Base-by-base conservation (phyloP, 2,329 filamentous ascomycete species). In the Sclerotiophoma versabilis region DNA sequence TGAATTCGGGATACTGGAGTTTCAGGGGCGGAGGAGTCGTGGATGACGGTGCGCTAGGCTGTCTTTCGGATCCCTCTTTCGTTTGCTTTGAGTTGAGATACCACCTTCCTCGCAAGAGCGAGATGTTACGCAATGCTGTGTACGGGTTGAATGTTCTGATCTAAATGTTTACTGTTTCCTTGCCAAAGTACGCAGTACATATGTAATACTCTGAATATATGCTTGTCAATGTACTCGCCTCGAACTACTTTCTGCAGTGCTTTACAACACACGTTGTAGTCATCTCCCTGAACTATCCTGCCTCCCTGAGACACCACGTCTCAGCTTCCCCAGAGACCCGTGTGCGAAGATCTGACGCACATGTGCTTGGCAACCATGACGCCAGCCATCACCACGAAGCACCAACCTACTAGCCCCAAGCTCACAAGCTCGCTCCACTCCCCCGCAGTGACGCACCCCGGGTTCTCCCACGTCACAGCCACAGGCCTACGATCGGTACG, bases 91-190 rank as follows among this genome's bases (percentile, higher is more conserved):
- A 25, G 32, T 55, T 59, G 57, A 66, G 64, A 68, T 68, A 68
- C 63, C 64, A 66, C 54, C 38, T 48, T 48, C 60, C 43, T 60
- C 56, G 58, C 59, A 45, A 19, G 47, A 50, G 55, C 62, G 54
- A 65, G 57, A 62, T 32, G 48, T 30, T 41, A 34, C 17, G 50
- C 54, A 29, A 41, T 34, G 33, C 11, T 49, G n/a, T 44, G 25
- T 11, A 32, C 25, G 29, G 29, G 14, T 12, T 11, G 23, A 2
- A 15, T 37, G n/a, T 34, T 44, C 11, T 43, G 15, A 36, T 46
- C n/a, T 42, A 37, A 4, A 12, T 22, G n/a, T 22, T 26, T n/a
- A n/a, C n/a, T n/a, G n/a, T 32, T 37, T 39, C 29, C 34, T 49
- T 43, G 38, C 17, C 36, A 42, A 36, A 36, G 17, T 42, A 27